Evolutionary conservation across 163 green algal species (phyloP), one percentile per base, ranked within the genome.

Genomic region (Prototheca wickerhamii): DNA sequence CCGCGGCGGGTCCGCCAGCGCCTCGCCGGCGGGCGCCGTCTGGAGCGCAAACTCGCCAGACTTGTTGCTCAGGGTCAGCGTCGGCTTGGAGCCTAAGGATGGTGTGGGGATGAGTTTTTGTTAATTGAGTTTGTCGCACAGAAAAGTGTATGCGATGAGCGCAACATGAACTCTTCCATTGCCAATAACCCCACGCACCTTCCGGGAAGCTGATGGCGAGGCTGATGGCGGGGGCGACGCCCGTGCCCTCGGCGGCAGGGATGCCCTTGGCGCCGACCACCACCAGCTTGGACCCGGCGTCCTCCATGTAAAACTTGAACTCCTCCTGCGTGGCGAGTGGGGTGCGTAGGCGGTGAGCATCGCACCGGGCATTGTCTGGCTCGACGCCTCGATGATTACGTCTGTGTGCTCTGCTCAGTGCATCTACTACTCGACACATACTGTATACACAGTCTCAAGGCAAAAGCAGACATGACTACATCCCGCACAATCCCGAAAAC

Each of bases 291-390:
- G 77, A 77, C 26, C 54, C 46, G 4, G 78, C 74, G 67, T 95
- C 87, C 52, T 93, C 81, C 61, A 94, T 75, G 60, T 89, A 95
- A 46, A 88, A 95, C 58, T 73, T 65, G 58, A 91, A 92, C 68
- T 95, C 88, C 21, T 91, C 86, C 70, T 84, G 77, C 58, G 18
- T 30, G 46, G 2, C 4, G 3, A 49, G 10, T 23, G 40, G 15
- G 40, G 40, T 49, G 40, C 10, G 40, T 49, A 15, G 40, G 40
- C 40, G 12, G 12, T 49, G 40, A 23, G 10, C 12, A 49, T 49
- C 12, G 40, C 40, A 49, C 40, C 15, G 12, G 40, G n/a, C n/a
- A 49, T 49, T 15, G 40, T 15, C 40, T 15, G 15, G 40, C 40
- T 49, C 15, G 15, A 49, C 40, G 12, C 40, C 40, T 15, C 40